Base-by-base conservation (phyloP, 371 early-diverging fungal species). In the Mortierella sp. region DNA sequence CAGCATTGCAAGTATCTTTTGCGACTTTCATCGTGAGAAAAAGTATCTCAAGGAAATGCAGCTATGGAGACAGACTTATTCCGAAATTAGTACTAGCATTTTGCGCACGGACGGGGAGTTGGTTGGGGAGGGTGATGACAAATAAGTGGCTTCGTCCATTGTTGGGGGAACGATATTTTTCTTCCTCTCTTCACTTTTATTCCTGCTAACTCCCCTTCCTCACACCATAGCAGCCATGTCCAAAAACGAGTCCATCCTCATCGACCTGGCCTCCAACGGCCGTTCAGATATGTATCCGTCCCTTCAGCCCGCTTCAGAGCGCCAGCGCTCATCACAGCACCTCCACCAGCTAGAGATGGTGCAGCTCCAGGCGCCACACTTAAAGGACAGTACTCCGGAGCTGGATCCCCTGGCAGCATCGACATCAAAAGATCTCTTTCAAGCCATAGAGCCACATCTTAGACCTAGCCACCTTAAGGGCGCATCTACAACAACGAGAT, bases 231-330 rank as follows among this genome's bases (percentile, higher is more conserved):
- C 50, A 34, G 37, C 43, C 37, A 72, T 72, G 72, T 23, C 60
- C 39, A 60, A 43, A 26, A 39, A 37, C 28, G 72, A 65, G 15
- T 50, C 60, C 39, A 48, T 65, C 49, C 49, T 64, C 42, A 37
- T 51, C 53, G 60, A 65, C 37, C 60, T 64, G 50, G 66, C 72
- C 42, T 65, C 61, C 30, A 56, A 65, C 37, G 49, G 54, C 34
- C 44, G 37, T 24, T 27, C 54, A 4, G 49, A 28, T 8, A 17
- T 24, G 23, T 23, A 27, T 34, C 46, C 34, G 32, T 14, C 43
- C 42, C 39, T 27, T 27, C 21, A 24, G 8, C 28, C 51, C 24
- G 2, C 49, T 2, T 21, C 56, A 19, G 14, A 14, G 9, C 37
- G 24, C n/a, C 39, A 48, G 17, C 37, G 14, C 21, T 49, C 41